These are phyloP conservation scores for Populus alba DNA, from an alignment of 345 rosid species.

Conservation along the genomic window DNA sequence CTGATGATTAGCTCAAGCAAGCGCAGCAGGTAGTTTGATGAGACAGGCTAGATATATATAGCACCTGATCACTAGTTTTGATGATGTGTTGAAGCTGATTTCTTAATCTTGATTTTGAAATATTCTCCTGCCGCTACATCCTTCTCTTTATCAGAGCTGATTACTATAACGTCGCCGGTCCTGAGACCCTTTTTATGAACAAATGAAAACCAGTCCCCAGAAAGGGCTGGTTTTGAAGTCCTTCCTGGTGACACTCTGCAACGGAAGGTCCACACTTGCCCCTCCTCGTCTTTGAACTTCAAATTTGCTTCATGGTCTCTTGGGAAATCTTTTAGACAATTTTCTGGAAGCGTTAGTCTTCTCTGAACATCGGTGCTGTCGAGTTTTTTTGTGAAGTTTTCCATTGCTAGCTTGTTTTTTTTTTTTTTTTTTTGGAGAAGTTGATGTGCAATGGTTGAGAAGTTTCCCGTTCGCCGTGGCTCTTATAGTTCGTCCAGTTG, in stretches of 20 bases:
- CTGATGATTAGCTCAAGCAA: neutral
- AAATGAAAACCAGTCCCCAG: neutral
- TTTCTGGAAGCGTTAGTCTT: neutral
- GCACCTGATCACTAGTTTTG: neutral
- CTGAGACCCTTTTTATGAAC: neutral
- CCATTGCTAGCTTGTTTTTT: neutral
- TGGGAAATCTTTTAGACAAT: neutral
- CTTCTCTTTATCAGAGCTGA: neutral
- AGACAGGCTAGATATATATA: neutral
- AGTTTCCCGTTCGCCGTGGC: neutral
- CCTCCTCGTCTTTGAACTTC: neutral
- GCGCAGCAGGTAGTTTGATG: neutral
- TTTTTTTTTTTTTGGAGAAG: neutral
- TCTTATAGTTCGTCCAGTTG: too few species aligned
- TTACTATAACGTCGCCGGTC: neutral
- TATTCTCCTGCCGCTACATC: neutral
- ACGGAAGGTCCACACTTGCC: neutral
- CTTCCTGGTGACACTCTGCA: neutral
- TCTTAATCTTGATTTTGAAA: neutral
- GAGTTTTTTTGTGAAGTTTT: neutral
- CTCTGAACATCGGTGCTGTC: neutral
- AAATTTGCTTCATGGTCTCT: neutral
- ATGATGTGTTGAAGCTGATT: neutral
- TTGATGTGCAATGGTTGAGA: neutral
- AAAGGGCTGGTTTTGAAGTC: neutral